Percentiles rank a stretch among this genome's conserved stretches.
Evolutionary conservation across 2,329 filamentous ascomycete species (phyloP).

Genomic region (Fusarium poae): DNA sequence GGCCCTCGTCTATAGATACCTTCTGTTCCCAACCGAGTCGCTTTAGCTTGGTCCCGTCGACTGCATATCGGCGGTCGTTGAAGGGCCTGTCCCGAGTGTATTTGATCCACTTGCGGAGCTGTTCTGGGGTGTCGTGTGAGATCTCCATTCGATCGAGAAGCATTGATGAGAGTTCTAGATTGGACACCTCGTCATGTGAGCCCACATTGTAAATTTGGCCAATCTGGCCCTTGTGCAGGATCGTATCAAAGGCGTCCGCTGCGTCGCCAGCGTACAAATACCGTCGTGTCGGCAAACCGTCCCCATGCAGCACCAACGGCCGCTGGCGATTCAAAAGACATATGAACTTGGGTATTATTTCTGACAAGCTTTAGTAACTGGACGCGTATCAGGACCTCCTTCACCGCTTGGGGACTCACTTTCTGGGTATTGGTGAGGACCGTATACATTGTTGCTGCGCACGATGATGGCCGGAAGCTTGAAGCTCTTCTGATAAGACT

Average conservation of each 20-base stretch:
- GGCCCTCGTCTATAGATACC: conserved; percentile 72
- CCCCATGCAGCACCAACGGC: conserved; percentile 80
- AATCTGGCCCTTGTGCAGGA: conserved; percentile 80
- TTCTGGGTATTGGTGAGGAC: conserved; percentile 85
- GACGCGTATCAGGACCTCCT: neutral
- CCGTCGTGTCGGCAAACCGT: conserved; percentile 78
- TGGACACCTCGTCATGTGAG: conserved; percentile 82
- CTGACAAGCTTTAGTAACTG: conserved; percentile 56
- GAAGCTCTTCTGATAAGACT: conserved; percentile 87
- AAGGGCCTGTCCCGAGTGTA: conserved; percentile 84
- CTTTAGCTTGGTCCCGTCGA: conserved; percentile 76
- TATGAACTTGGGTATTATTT: conserved; percentile 87
- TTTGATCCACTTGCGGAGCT: conserved; percentile 75
- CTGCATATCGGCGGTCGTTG: conserved; percentile 80
- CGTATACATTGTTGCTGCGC: conserved; percentile 87
- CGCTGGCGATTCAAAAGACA: conserved; percentile 75
- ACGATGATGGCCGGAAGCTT: conserved; percentile 84
- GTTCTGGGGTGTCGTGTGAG: conserved; percentile 61
- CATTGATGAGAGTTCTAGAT: conserved; percentile 75
- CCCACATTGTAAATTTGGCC: conserved; percentile 87
- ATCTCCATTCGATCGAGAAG: conserved; percentile 74
- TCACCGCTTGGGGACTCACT: conserved; percentile 65
- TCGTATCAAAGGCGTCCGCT: conserved; percentile 85
- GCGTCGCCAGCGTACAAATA: conserved; percentile 86
- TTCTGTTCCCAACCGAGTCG: conserved; percentile 78